Evolutionary conservation across 805 yeast species (phyloP).

Genomic region (Cyberlindnera maclurae): DNA sequence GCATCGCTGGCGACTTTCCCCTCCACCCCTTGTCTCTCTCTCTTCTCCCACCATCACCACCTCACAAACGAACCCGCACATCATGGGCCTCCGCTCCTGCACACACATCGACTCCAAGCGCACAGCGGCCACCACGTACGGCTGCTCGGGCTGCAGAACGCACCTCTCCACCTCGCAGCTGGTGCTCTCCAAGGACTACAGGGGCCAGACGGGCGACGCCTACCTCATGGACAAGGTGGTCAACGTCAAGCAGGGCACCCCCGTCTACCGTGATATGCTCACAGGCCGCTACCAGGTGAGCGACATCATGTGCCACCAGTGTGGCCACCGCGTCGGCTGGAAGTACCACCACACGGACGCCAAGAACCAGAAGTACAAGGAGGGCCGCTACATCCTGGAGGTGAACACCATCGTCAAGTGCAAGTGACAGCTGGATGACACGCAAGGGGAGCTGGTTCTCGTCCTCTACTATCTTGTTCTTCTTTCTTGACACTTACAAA

Average conservation of each 20-base stretch:
- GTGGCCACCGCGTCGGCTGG: constrained; percentile 55
- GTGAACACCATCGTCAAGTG: constrained; percentile 30
- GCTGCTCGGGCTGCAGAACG: constrained; percentile 33
- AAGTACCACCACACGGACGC: constrained; percentile 44
- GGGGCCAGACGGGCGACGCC: constrained; percentile 56
- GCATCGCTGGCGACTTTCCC: neutral
- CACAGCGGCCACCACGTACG: constrained; percentile 27
- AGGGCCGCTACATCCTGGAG: constrained; percentile 47
- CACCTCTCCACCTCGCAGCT: constrained; percentile 32
- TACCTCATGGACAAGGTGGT: constrained; percentile 44
- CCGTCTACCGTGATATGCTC: constrained; percentile 37
- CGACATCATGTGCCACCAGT: constrained; percentile 49
- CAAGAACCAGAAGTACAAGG: constrained; percentile 46
- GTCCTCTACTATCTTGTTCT: neutral
- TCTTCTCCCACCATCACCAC: neutral
- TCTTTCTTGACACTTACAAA: too few species aligned
- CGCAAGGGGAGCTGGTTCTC: too few species aligned
- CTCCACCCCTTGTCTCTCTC: neutral
- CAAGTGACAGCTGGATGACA: too few species aligned
- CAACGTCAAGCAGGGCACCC: constrained; percentile 32
- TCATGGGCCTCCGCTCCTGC: constrained; percentile 43
- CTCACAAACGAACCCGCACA: neutral
- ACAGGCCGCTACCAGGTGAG: constrained; percentile 55
- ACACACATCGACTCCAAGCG: constrained; percentile 31
- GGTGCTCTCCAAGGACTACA: constrained; percentile 39